A percentile compares a stretch with the other conserved stretches of the same genome.
Conservation (phyloP, 768 basidiomycete genomes). For the Psilocybe tampanensis region DNA sequence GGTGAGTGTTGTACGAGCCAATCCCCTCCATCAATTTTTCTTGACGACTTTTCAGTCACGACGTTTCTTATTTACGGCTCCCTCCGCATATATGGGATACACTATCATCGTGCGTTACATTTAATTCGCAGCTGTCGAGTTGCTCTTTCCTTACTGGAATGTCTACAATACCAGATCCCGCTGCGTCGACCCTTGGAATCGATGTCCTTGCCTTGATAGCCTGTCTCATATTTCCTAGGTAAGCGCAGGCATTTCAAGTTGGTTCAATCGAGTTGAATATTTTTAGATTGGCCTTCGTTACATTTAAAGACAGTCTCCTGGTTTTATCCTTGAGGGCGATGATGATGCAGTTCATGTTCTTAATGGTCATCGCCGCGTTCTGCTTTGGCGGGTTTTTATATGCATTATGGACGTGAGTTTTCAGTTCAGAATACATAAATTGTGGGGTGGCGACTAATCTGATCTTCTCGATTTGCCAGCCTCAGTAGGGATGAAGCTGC, state of each 20-base stretch:
- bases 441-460: background rate
- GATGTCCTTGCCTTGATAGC: constrained; percentile 90
- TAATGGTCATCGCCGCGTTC: constrained; percentile 85
- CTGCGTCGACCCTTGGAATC: constrained; percentile 72
- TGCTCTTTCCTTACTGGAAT: too few species aligned
- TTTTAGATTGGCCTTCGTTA: constrained; percentile 84
- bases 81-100: constrained; percentile 82
- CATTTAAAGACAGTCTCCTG: constrained; percentile 79
- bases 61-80: constrained; percentile 75
- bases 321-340: constrained; percentile 87
- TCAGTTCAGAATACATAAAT: background rate
- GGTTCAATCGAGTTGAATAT: background rate
- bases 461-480: constrained; percentile 36
- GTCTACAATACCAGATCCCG: constrained; percentile 54
- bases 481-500: constrained; percentile 61
- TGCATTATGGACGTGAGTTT: constrained; percentile 87
- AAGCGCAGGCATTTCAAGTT: background rate
- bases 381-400: constrained; percentile 94
- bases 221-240: constrained; percentile 89
- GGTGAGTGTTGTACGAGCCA: constrained; percentile 44
- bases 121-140: too few species aligned
- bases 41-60: constrained; percentile 53
- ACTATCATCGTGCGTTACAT: constrained; percentile 54
- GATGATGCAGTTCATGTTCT: constrained; percentile 85
- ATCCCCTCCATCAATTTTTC: too few species aligned